Base-by-base conservation (phyloP, 306 rosid species). In the Rosa persica region DNA sequence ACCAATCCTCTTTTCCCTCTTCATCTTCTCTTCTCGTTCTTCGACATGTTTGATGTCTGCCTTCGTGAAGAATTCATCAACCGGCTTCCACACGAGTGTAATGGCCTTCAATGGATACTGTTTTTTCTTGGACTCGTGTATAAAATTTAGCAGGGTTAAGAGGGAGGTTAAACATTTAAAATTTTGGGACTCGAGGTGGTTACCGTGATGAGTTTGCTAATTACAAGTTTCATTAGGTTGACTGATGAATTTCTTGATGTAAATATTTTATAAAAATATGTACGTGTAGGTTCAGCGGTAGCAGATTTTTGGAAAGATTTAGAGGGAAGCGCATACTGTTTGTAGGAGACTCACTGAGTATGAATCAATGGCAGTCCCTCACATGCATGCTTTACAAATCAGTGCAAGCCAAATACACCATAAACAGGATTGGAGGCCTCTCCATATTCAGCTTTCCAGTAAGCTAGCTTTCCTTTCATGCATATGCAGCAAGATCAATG, bases 371-470 rank as follows among this genome's bases (percentile, higher is more conserved):
- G 81, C 77, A 70, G 61, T 81, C 70, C 11, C 78, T 90, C 69
- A 78, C 85, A 67, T 87, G 92, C 83, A 78, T 88, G 91, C 78
- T 88, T 49, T 86, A 85, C 55, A 78, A 22, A n/a, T 70, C 83
- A 62, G 83, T 62, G 19, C 75, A 76, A 8, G 76, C 83, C 4
- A 55, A 77, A 0, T 87, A 88, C 80, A 74, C 80, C 52, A 72
- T 67, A 16, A 2, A 27, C 0, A 87, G 77, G 34, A 82, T 0
- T 3, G 86, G 86, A 36, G 74, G 0, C 47, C 57, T 89, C 72
- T 89, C 88, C 39, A 84, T 72, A 22, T 82, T 89, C 86, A 79
- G 82, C 2, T 89, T 89, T 65, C 84, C 36, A 79, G 96, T 88
- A 71, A 23, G 74, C n/a, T 3, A 25, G n/a, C 12, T 60, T 62